Evolutionary conservation across 2,329 filamentous ascomycete species (phyloP).

Genomic region (Cordyceps javanica): DNA sequence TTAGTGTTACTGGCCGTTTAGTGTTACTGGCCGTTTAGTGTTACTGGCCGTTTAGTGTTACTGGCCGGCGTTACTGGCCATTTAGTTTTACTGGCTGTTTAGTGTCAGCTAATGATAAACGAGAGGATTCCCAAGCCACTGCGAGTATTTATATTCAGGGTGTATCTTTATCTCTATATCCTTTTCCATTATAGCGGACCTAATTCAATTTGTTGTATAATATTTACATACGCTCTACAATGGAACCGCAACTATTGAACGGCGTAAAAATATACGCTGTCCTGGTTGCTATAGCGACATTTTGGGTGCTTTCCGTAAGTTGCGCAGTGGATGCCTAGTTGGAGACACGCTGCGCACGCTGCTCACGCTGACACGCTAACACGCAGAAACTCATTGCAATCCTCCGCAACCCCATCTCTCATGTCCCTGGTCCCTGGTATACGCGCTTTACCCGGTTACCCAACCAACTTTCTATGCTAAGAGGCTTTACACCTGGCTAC

Average conservation of each 20-base stretch:
- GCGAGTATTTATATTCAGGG: too few species aligned
- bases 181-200: too few species aligned
- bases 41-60: too few species aligned
- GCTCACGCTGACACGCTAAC: neutral
- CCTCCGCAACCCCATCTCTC: slow-evolving; percentile 12
- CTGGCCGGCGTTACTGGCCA: too few species aligned
- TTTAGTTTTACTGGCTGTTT: too few species aligned
- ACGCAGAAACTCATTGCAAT: slow-evolving; percentile 4
- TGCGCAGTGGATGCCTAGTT: neutral
- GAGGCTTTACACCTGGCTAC: slow-evolving; percentile 14
- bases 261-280: slow-evolving; percentile 5
- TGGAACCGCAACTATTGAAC: slow-evolving; percentile 1
- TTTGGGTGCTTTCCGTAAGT: slow-evolving; percentile 2
- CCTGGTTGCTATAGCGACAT: neutral
- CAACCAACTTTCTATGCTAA: slow-evolving; percentile 17
- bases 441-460: slow-evolving; percentile 18
- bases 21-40: too few species aligned
- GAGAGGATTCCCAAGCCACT: too few species aligned
- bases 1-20: too few species aligned
- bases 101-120: too few species aligned
- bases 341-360: neutral
- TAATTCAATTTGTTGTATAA: too few species aligned
- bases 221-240: too few species aligned
- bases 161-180: too few species aligned
- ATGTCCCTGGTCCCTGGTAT: slow-evolving; percentile 22